Evolutionary conservation across 805 yeast genomes (phyloP), one percentile per base, ranked within the genome.

Genomic region (Lachancea meyersii): DNA sequence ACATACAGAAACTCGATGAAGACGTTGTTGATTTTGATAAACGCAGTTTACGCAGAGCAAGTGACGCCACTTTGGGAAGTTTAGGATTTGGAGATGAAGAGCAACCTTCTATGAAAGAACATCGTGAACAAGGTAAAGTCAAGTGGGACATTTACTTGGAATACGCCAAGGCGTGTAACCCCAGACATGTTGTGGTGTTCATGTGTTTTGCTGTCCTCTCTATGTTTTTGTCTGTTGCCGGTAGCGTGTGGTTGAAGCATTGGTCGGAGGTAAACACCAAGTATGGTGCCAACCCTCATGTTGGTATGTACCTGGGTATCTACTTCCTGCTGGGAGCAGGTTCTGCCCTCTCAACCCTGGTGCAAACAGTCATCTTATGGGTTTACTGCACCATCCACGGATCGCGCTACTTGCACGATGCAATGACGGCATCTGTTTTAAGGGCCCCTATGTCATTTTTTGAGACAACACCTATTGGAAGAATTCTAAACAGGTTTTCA

Each of bases 361-460:
- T 73, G 17, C 95, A 87, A 63, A 74, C 82, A 7, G 64, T 84
- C 27, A 70, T 82, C 43, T 71, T 85, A 59, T 83, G 89, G 87
- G 75, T 87, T 23, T 79, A 70, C 64, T 86, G 95, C 61, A 78
- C 95, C 2, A 83, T 91, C 54, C 77, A 77, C 43, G 95, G 93
- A 7, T 91, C 97, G 8, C 78, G 69, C 45, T 74, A 70, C 43
- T 69, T 87, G 47, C 97, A 89, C 62, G 74, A 80, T 47, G 64
- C 67, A 14, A 87, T 89, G 96, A 79, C 89, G 4, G 64, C 64
- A 28, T 59, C 75, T 42, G 93, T 89, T 11, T 64, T 91, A 46
- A 74, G 89, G 50, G 93, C 96, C 0, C 97, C 97, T 48, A 91
- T 89, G 97, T 75, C 86, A 24, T 89, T 91, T 62, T 89, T 89